Percentiles rank a stretch among this genome's conserved stretches.
These are phyloP conservation scores for Blastobotrys ciferrii DNA, from an alignment of 1,139 yeast species.

Conservation along the genomic window DNA sequence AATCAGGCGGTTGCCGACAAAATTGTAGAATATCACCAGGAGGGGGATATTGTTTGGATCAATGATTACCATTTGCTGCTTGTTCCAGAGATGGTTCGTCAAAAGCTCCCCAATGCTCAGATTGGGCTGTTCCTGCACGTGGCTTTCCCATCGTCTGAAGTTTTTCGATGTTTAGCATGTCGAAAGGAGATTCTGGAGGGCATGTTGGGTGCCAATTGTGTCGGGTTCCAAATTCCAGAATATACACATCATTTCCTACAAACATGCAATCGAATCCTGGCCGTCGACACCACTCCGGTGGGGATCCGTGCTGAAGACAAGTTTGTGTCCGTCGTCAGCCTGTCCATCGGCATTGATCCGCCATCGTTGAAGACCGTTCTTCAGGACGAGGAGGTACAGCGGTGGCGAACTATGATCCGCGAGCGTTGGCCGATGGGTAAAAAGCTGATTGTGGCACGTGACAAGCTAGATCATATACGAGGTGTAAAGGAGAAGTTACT, in stretches of 20 bases:
- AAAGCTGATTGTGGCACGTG: slow-evolving; percentile 77
- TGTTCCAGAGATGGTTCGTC: slow-evolving; percentile 81
- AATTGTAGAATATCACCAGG: slow-evolving; percentile 61
- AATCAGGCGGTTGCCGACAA: slow-evolving; percentile 81
- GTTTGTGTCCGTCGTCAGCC: slow-evolving; percentile 62
- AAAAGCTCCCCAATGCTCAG: slow-evolving; percentile 72
- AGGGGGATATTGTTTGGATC: slow-evolving; percentile 79
- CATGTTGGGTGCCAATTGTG: slow-evolving; percentile 81
- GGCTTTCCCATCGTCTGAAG: slow-evolving; percentile 94
- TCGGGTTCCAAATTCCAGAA: slow-evolving; percentile 89
- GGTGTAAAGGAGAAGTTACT: slow-evolving; percentile 85
- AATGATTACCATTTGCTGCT: slow-evolving; percentile 90
- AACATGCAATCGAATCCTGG: slow-evolving; percentile 78
- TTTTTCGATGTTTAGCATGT: slow-evolving; percentile 90
- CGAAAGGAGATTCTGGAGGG: slow-evolving; percentile 76
- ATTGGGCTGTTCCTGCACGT: slow-evolving; percentile 92
- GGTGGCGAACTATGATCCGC: slow-evolving; percentile 70
- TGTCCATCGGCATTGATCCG: slow-evolving; percentile 89
- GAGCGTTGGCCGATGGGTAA: slow-evolving; percentile 71
- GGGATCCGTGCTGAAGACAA: slow-evolving; percentile 73
- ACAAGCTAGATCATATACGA: slow-evolving; percentile 80
- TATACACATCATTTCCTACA: slow-evolving; percentile 92
- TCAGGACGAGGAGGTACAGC: slow-evolving; percentile 51
- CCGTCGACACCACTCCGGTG: slow-evolving; percentile 75
- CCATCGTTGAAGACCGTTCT: slow-evolving; percentile 49